These are phyloP conservation scores for Schwanniomyces yamadae DNA, from an alignment of 805 yeast genomes.

Conservation along the genomic window DNA sequence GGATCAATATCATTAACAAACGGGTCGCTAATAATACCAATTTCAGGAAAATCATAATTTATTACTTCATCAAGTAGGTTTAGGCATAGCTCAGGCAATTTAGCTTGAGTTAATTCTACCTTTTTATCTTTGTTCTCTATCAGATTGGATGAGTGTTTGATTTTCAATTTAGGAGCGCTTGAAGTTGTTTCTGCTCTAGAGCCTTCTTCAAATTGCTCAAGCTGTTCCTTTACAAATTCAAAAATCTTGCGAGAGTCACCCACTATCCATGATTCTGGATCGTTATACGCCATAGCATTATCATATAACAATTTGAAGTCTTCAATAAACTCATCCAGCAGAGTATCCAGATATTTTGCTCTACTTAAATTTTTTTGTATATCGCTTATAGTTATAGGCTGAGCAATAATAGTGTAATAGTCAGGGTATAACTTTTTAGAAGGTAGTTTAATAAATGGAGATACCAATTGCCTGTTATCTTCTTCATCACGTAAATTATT, in stretches of 20 bases:
- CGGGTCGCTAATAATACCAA: constrained; percentile 61
- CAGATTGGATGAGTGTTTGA: constrained; percentile 8
- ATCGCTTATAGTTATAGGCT: constrained; percentile 36
- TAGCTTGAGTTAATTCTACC: constrained; percentile 15
- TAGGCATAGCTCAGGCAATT: constrained; percentile 20
- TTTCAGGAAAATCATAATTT: constrained; percentile 45
- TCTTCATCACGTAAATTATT: constrained; percentile 30
- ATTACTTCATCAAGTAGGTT: constrained; percentile 39
- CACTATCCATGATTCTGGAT: constrained; percentile 55
- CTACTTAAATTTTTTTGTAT: constrained; percentile 35
- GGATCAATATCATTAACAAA: constrained; percentile 74
- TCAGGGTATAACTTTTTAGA: constrained; percentile 40
- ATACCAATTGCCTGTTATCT: constrained; percentile 20
- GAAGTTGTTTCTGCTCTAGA: neutral
- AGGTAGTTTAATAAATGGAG: constrained; percentile 35
- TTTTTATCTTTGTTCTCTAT: constrained; percentile 2
- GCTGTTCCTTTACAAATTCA: constrained; percentile 54
- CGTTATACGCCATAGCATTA: constrained; percentile 42
- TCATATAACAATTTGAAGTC: constrained; percentile 37
- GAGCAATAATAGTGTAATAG: constrained; percentile 33
- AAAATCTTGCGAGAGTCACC: constrained; percentile 58
- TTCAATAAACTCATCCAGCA: constrained; percentile 38
- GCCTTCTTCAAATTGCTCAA: constrained; percentile 29
- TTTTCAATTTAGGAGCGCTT: constrained; percentile 12
- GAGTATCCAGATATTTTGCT: constrained; percentile 38